A percentile compares a stretch with the other conserved stretches of the same genome.
Conservation (phyloP, 192 early-diverging fungal species). For the Umbelopsis vinacea region DNA sequence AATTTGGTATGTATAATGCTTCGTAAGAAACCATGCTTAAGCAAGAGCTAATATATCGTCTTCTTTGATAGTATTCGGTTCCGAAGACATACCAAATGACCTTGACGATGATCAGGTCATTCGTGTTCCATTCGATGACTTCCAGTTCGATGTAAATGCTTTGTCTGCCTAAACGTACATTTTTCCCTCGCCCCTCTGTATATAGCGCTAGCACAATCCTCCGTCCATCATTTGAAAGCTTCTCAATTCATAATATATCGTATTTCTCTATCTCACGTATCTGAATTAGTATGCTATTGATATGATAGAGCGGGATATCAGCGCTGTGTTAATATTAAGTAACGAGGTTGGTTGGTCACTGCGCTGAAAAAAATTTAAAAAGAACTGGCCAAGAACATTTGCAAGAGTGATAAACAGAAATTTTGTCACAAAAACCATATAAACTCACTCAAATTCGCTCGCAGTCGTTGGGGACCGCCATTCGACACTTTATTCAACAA, state of each 20-base stretch:
- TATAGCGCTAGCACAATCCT: neutral
- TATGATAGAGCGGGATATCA: no score
- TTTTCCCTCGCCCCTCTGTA: neutral
- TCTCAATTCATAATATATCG: no score
- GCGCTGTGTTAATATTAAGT: no score
- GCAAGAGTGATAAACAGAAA: no score
- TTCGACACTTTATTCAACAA: neutral
- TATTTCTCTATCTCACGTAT: no score
- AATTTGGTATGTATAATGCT: neutral
- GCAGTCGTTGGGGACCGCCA: neutral
- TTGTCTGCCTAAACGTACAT: neutral
- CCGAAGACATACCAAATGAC: neutral
- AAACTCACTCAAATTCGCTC: no score
- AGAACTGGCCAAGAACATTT: no score
- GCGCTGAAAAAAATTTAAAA: no score
- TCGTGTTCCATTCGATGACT: slow-evolving; percentile 2
- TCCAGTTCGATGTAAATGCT: neutral
- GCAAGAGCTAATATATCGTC: neutral
- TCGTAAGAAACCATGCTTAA: neutral
- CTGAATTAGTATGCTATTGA: no score
- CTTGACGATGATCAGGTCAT: neutral
- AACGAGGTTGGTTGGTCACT: no score
- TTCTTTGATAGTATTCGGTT: neutral
- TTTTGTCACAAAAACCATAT: no score
- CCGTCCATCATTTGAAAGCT: neutral